Evolutionary conservation across 352 stramenopile genomes (phyloP).

Genomic region (Aphanomyces stellatus): DNA sequence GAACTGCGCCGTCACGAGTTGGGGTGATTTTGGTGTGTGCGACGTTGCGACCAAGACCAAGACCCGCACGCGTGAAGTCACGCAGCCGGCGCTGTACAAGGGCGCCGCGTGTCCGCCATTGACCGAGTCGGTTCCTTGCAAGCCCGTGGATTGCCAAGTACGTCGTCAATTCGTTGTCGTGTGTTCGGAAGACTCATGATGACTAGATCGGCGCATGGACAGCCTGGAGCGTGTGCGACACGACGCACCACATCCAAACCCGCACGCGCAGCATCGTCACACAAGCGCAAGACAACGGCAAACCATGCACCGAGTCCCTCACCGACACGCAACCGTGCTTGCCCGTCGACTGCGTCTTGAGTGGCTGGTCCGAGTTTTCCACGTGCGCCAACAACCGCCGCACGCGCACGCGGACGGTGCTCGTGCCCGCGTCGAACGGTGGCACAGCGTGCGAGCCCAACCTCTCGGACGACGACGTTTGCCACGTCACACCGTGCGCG

Average conservation of each 20-base stretch:
- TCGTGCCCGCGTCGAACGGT: conserved; percentile 25
- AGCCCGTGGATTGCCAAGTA: conserved; percentile 36
- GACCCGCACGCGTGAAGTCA: conserved; percentile 29
- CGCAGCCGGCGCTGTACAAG: conserved; percentile 22
- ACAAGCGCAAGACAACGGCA: conserved; percentile 30
- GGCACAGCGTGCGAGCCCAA: conserved; percentile 30
- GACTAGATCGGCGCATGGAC: conserved; percentile 39
- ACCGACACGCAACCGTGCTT: neutral
- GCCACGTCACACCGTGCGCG: conserved; percentile 50
- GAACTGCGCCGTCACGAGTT: conserved; percentile 35
- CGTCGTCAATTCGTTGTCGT: too few relatives aligned
- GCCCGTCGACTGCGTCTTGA: conserved; percentile 24
- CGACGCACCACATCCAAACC: conserved; percentile 25
- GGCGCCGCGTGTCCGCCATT: conserved; percentile 35
- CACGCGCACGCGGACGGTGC: conserved; percentile 31
- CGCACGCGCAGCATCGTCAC: conserved; percentile 28
- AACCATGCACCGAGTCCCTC: conserved; percentile 23
- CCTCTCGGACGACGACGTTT: conserved; percentile 44
- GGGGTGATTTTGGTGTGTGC: conserved; percentile 39
- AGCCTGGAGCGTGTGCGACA: conserved; percentile 35
- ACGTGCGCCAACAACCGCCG: conserved; percentile 36
- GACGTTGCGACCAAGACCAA: conserved; percentile 39
- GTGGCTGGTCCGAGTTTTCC: conserved; percentile 39
- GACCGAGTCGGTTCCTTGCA: conserved; percentile 40
- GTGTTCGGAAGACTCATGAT: too few relatives aligned